Evolutionary conservation across 2,329 filamentous ascomycete species (phyloP), one percentile per base, ranked within the genome.

Genomic region (Hypoxylon sp.): DNA sequence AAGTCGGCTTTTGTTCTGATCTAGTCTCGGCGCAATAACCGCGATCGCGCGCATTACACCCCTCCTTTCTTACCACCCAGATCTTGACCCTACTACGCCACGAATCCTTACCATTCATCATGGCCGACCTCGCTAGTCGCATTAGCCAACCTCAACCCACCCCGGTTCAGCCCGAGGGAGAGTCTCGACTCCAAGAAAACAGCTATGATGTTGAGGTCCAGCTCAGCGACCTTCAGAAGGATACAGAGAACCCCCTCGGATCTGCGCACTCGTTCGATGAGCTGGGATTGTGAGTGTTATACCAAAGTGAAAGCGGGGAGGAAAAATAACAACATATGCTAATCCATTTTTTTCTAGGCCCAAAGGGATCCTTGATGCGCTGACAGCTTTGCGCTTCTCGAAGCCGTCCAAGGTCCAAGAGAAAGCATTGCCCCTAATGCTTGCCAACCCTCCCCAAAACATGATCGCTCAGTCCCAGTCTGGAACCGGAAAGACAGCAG

Each of bases 391-490:
- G 86, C 91, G 91, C 80, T 98, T 97, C 83, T 87, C 90, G 75
- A 97, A 96, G 80, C 96, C 96, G 0, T 98, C 96, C 60, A 99
- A 99, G 82, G 97, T 99, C 70, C 96, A 99, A 82, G 96, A 97
- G 79, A 93, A 91, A 72, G 96, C 96, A 1, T 86, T 99, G 16
- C 96, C 96, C 26, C 85, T 99, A 58, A 91, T 99, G 75, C 87
- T 99, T 68, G 83, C 87, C 72, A 84, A 97, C 75, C 95, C 96
- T n/a, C 91, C 95, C 0, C 85, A 86, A 70, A 98, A 98, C 80
- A 91, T 99, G 86, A 95, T 99, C 75, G 96, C 94, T 2, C 96
- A 99, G 80, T 99, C 96, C n/a, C 96, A 99, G 79, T 99, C 96
- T 1, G 96, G 96, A 72, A 99, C 96, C 18, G 96, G 96, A 75